Base-by-base conservation (phyloP, 2,329 filamentous ascomycete genomes). In the Diaporthe citri region DNA sequence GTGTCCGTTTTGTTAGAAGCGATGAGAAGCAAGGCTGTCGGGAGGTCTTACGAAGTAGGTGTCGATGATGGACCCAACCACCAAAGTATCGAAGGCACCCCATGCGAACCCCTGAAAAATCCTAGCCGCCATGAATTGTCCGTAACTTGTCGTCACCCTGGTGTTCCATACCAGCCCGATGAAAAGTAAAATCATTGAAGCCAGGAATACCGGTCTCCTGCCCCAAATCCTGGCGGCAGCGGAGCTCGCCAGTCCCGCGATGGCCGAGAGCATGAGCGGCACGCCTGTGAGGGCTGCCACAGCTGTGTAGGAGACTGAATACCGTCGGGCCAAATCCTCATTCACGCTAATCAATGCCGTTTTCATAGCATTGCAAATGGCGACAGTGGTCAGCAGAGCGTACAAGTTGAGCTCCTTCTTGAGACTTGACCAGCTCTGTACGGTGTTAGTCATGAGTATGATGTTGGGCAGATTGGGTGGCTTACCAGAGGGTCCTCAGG, bases 61-160 rank as follows among this genome's bases (percentile, higher is more conserved):
- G 77, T 92, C 90, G 62, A 89, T 86, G 66, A 92, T 88, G 2
- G 87, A 88, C 2, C 85, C 85, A 43, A 88, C 81, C 41, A 90
- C 83, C 52, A 91, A 80, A 7, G 85, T 87, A 77, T 92, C 90
- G 75, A 91, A 90, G 15, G 87, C 86, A 8, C 90, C 90, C 88
- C 90, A 90, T n/a, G 87, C 90, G 0, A 91, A 73, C 1, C 89
- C 89, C 78, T 91, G 89, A 46, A 91, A 84, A 25, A 90, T 79
- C 13, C 90, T 85, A 3, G 89, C 87, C 0, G 84, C 85, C 85
- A 91, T 86, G 78, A 87, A 87, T 73, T 87, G 83, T 12, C 81
- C 82, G 72, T 86, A 88, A 76, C 80, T 85, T 64, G 80, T 79
- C 9, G 79, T 78, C 7, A 87, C 83, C 25, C 83, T 82, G 75